phyloP scores from a whole-genome alignment of 495 filamentous ascomycete genomes.

The Penicillium steckii region DNA sequence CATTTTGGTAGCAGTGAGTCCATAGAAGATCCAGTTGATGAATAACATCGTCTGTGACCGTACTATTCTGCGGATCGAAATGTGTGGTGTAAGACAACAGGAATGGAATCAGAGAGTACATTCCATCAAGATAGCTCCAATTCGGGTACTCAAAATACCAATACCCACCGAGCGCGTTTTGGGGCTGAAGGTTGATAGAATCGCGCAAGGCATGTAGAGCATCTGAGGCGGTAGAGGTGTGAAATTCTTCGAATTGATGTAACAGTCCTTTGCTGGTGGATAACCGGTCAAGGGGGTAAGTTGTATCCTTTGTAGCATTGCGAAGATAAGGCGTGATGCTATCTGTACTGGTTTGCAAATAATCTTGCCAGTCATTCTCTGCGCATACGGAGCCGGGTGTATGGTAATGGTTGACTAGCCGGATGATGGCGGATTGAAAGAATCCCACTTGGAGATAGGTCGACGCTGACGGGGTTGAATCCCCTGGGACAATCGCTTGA shows the following conservation, averaged over 20 bases:
- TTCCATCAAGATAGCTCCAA: slow-evolving; percentile 59
- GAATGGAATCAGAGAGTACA: slow-evolving; percentile 54
- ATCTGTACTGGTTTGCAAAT: slow-evolving; percentile 1
- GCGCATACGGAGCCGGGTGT: not conserved
- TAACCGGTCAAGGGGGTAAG: slow-evolving; percentile 38
- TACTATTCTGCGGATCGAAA: slow-evolving; percentile 36
- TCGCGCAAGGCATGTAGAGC: slow-evolving; percentile 42
- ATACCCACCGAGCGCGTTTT: slow-evolving; percentile 44
- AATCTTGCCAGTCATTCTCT: slow-evolving; percentile 14
- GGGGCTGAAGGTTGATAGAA: slow-evolving; percentile 47
- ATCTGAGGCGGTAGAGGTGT: slow-evolving; percentile 32
- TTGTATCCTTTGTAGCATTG: slow-evolving; percentile 34
- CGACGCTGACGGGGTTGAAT: slow-evolving; percentile 24
- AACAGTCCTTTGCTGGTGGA: slow-evolving; percentile 38
- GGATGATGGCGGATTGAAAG: slow-evolving; percentile 36
- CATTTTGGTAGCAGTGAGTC: slow-evolving; percentile 46
- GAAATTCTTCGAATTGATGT: slow-evolving; percentile 32
- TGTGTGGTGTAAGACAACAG: slow-evolving; percentile 43
- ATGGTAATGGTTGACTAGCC: slow-evolving; percentile 20
- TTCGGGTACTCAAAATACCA: slow-evolving; percentile 56
- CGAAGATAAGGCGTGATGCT: slow-evolving; percentile 1
- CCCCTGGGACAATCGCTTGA: slow-evolving; percentile 33
- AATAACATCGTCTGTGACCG: slow-evolving; percentile 41
- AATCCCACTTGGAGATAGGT: slow-evolving; percentile 36
- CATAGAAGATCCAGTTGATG: slow-evolving; percentile 54